Evolutionary conservation across 2,329 filamentous ascomycete species (phyloP).

Genomic region (Xylariaceae sp.): DNA sequence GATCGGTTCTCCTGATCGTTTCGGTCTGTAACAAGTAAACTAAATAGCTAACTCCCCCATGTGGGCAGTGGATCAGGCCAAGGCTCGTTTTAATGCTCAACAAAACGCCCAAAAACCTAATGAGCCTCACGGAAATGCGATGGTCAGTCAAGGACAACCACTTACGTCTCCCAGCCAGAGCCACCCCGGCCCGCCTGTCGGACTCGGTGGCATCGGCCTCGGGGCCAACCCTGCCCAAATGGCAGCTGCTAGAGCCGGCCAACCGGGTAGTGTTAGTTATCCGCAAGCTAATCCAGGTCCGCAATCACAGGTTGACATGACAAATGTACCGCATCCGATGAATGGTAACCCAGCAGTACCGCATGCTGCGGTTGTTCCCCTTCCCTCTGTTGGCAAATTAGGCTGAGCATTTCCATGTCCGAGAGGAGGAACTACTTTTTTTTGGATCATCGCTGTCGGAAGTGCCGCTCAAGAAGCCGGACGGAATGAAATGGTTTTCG

Average conservation of each 20-base stretch:
- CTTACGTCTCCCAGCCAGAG: conserved; percentile 18
- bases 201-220: conserved; percentile 31
- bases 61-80: conserved; percentile 30
- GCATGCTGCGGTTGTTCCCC: conserved; percentile 16
- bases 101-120: conserved; percentile 27
- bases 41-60: conserved; percentile 11
- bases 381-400: conserved; percentile 22
- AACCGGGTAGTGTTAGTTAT: conserved; percentile 24
- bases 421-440: conserved; percentile 8
- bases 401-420: conserved; percentile 22
- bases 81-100: conserved; percentile 30
- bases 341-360: conserved; percentile 25
- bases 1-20: background rate
- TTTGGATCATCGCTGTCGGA: conserved; percentile 17
- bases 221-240: conserved; percentile 27
- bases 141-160: conserved; percentile 20
- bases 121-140: conserved; percentile 26
- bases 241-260: conserved; percentile 21
- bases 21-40: background rate
- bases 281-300: conserved; percentile 26
- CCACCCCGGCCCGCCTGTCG: conserved; percentile 29
- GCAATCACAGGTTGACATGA: conserved; percentile 20
- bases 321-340: conserved; percentile 16
- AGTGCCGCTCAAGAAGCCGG: conserved; percentile 9
- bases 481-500: background rate